A percentile compares a stretch with the other conserved stretches of the same genome.
Evolutionary conservation across 192 early-diverging fungal species (phyloP).

Genomic region (Paraglomus brasilianum): DNA sequence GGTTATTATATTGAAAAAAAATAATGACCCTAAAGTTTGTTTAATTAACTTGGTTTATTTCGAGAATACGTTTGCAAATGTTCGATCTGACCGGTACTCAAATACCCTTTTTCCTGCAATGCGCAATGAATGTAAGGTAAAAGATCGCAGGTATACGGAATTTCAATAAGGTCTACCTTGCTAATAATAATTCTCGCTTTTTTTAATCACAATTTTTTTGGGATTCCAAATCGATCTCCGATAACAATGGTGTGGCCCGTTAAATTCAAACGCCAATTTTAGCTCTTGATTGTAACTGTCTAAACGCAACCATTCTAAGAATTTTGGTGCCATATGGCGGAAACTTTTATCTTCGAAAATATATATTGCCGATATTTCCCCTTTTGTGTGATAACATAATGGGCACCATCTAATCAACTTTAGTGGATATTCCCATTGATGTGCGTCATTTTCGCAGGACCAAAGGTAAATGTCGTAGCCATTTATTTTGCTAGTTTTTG

Average conservation of each 20-base stretch:
- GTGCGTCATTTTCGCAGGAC: constrained; percentile 5
- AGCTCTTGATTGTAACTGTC: constrained; percentile 4
- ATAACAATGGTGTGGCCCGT: not conserved
- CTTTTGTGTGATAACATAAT: not conserved
- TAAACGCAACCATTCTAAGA: constrained; percentile 4
- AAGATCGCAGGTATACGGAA: constrained; percentile 13
- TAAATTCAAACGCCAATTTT: constrained; percentile 4
- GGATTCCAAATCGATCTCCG: not conserved
- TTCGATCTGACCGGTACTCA: not conserved
- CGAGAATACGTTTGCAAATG: too few species aligned
- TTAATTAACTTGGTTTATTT: too few species aligned
- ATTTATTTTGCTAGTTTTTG: constrained; percentile 13
- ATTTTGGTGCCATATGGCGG: not conserved
- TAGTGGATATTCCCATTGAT: constrained; percentile 1
- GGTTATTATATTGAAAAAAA: too few species aligned
- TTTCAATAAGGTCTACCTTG: constrained; percentile 12
- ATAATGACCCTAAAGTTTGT: too few species aligned
- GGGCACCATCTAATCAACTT: not conserved
- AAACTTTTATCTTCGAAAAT: constrained; percentile 13
- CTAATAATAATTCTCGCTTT: constrained; percentile 8
- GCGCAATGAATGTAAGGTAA: constrained; percentile 5
- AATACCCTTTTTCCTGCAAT: constrained; percentile 12
- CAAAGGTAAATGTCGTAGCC: constrained; percentile 1
- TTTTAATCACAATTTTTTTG: not conserved
- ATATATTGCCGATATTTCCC: not conserved